Percentiles rank a stretch among this genome's conserved stretches.
Evolutionary conservation across 2,329 filamentous ascomycete genomes (phyloP).

Genomic region (Alternaria sp.): DNA sequence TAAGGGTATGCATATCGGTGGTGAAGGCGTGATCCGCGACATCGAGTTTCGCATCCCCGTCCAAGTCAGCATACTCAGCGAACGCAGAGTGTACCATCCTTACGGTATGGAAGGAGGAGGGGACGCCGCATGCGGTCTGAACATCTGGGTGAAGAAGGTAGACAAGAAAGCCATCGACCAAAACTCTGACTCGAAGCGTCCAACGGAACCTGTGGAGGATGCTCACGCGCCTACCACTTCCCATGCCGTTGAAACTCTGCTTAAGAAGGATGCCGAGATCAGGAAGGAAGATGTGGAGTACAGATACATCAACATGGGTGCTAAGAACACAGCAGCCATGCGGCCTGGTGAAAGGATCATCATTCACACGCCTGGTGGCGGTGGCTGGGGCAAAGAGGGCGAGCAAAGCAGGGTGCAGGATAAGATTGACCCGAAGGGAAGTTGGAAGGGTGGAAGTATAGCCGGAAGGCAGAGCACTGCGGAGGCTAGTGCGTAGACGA

Average conservation of each 20-base stretch:
- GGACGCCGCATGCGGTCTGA: conserved; percentile 78
- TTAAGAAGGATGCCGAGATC: conserved; percentile 35
- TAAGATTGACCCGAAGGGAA: conserved; percentile 64
- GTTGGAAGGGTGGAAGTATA: conserved; percentile 67
- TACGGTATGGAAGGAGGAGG: conserved; percentile 86
- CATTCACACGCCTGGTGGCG: conserved; percentile 78
- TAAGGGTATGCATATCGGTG: conserved; percentile 70
- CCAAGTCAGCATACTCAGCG: conserved; percentile 79
- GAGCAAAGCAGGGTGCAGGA: conserved; percentile 59
- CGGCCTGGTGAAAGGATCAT: conserved; percentile 78
- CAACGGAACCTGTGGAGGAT: conserved; percentile 22
- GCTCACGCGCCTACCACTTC: conserved; percentile 58
- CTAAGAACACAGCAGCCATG: conserved; percentile 82
- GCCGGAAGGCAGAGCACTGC: conserved; percentile 62
- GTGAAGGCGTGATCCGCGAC: conserved; percentile 77
- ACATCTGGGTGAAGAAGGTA: conserved; percentile 84
- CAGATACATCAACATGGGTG: conserved; percentile 73
- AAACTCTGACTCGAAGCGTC: conserved; percentile 30
- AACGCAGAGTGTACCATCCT: conserved; percentile 76
- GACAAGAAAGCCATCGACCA: conserved; percentile 34
- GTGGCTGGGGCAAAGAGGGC: conserved; percentile 73
- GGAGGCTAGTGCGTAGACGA: conserved; percentile 48
- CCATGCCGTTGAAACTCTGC: conserved; percentile 45
- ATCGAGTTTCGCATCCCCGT: conserved; percentile 82
- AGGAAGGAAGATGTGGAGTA: conserved; percentile 58